Evolutionary conservation across 2,329 filamentous ascomycete genomes (phyloP).

Genomic region (Penicillium psychrosexuale): DNA sequence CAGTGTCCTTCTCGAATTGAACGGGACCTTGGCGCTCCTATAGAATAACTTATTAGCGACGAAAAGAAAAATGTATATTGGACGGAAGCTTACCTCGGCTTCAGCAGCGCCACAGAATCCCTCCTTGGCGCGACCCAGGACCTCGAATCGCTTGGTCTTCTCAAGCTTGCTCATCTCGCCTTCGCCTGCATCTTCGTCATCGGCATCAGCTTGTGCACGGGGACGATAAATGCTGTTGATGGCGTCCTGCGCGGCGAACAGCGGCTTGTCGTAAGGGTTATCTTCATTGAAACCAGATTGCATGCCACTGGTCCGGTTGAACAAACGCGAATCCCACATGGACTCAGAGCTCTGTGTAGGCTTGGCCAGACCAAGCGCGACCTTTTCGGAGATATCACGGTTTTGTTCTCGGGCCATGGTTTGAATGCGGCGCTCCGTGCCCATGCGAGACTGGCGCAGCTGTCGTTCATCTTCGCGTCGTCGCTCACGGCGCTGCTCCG

Average conservation of each 20-base stretch:
- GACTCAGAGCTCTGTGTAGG: constrained; percentile 86
- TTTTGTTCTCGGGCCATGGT: constrained; percentile 94
- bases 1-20: constrained; percentile 86
- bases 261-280: constrained; percentile 92
- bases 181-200: constrained; percentile 75
- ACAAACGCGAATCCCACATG: constrained; percentile 95
- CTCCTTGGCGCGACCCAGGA: constrained; percentile 73
- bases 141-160: constrained; percentile 81
- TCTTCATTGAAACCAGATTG: constrained; percentile 94
- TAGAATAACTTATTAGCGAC: not conserved
- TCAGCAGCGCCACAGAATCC: constrained; percentile 83
- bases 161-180: constrained; percentile 84
- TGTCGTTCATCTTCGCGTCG: constrained; percentile 83
- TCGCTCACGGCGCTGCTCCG: constrained; percentile 72
- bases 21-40: constrained; percentile 84
- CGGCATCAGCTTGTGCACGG: constrained; percentile 66
- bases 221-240: constrained; percentile 93
- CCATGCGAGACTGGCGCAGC: constrained; percentile 91
- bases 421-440: constrained; percentile 83
- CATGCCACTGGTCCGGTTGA: constrained; percentile 91
- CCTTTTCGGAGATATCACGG: constrained; percentile 94
- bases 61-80: not conserved
- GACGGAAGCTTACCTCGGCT: constrained; percentile 62
- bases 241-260: constrained; percentile 93
- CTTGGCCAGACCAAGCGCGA: constrained; percentile 89